These are phyloP conservation scores for Populus euphratica DNA, from an alignment of 345 rosid species.

Conservation along the genomic window DNA sequence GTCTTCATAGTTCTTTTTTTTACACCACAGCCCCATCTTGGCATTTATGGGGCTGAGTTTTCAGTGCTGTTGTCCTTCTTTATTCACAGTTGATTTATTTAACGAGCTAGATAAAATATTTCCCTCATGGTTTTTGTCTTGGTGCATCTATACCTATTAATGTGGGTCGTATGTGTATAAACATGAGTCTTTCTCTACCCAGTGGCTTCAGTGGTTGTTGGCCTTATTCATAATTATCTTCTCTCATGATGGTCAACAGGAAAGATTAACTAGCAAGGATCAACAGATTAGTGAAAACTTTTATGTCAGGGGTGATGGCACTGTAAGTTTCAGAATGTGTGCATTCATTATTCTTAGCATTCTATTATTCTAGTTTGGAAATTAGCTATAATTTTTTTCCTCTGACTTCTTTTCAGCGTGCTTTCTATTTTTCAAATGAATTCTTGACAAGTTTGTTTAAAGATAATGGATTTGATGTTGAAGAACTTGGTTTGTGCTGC, in stretches of 20 bases:
- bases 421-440: constrained; percentile 81
- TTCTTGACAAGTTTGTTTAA: constrained; percentile 62
- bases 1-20: not conserved
- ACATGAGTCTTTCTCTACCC: not conserved
- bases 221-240: not conserved
- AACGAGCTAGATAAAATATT: not conserved
- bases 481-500: constrained; percentile 72
- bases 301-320: constrained; percentile 93
- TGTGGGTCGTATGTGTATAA: not conserved
- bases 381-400: not conserved
- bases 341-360: not conserved
- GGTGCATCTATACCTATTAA: not conserved
- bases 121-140: not conserved
- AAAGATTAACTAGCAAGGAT: constrained; percentile 79
- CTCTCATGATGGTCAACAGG: constrained; percentile 44
- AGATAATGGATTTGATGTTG: constrained; percentile 64
- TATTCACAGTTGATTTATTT: not conserved
- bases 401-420: constrained; percentile 53
- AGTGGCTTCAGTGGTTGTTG: not conserved
- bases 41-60: not conserved
- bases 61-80: not conserved
- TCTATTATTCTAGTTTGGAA: not conserved
- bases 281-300: constrained; percentile 84
- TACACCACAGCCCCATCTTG: not conserved
- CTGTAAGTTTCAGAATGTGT: constrained; percentile 50